A percentile compares a stretch with the other conserved stretches of the same genome.
These are phyloP conservation scores for Eucalyptus grandis DNA, from an alignment of 345 rosid genomes.

Conservation along the genomic window DNA sequence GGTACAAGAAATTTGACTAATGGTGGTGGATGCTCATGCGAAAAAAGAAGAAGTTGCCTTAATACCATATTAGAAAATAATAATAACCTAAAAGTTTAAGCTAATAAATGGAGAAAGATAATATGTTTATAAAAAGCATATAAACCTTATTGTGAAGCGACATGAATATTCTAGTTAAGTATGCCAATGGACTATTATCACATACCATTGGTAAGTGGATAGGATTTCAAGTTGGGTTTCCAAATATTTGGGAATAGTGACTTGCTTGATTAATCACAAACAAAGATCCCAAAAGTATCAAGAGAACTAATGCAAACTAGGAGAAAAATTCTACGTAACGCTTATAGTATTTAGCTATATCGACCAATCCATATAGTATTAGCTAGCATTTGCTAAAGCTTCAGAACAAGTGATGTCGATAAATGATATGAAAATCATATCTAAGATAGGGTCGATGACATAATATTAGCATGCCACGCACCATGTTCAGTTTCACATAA, in stretches of 20 bases:
- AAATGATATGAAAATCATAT: background rate
- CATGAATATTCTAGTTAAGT: background rate
- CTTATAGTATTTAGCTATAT: background rate
- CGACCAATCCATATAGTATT: background rate
- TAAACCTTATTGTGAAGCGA: background rate
- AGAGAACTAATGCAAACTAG: background rate
- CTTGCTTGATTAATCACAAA: background rate
- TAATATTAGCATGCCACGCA: background rate
- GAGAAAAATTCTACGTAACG: background rate
- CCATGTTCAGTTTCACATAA: background rate
- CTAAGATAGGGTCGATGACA: background rate
- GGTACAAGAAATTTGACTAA: background rate
- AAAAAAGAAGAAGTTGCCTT: background rate
- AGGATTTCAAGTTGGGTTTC: background rate
- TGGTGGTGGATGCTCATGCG: background rate
- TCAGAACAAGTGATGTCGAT: background rate
- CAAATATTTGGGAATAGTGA: background rate
- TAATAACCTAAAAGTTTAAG: background rate
- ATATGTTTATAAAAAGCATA: background rate
- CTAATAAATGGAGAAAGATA: background rate
- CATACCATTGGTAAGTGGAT: background rate
- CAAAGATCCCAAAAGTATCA: background rate
- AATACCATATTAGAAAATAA: background rate
- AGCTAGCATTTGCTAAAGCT: background rate
- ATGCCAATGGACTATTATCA: background rate